Conservation (phyloP, 495 filamentous ascomycete genomes). For the Ascobolus immersus region DNA sequence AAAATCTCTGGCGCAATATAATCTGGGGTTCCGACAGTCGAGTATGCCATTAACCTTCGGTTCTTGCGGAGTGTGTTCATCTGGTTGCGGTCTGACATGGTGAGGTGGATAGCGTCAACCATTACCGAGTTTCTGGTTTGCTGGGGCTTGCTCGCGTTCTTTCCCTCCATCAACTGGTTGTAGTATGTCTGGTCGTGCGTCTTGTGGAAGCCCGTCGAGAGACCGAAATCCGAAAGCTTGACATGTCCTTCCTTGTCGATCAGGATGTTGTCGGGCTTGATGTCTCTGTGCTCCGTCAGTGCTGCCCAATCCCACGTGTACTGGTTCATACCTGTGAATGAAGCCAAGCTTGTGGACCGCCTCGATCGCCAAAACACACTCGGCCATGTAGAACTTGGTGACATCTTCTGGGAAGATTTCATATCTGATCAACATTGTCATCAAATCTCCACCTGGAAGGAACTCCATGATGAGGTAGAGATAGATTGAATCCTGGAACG, state of each 20-base stretch:
- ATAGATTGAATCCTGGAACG: slow-evolving; percentile 87
- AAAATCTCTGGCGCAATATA: slow-evolving; percentile 99
- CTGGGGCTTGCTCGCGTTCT: slow-evolving; percentile 33
- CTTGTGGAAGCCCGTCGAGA: slow-evolving; percentile 94
- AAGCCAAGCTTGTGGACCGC: slow-evolving; percentile 94
- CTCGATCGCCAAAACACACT: slow-evolving; percentile 91
- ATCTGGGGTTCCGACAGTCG: slow-evolving; percentile 91
- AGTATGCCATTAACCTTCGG: slow-evolving; percentile 82
- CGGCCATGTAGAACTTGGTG: slow-evolving; percentile 96
- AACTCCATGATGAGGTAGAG: slow-evolving; percentile 99
- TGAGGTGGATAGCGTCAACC: slow-evolving; percentile 92
- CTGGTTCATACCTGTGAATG: slow-evolving; percentile 76
- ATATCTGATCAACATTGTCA: slow-evolving; percentile 99
- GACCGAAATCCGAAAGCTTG: slow-evolving; percentile 93
- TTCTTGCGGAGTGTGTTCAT: slow-evolving; percentile 98
- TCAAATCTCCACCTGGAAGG: slow-evolving; percentile 87
- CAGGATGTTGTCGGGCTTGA: slow-evolving; percentile 97
- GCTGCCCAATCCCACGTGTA: too few relatives aligned
- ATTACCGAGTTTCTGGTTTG: slow-evolving; percentile 66
- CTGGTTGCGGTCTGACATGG: slow-evolving; percentile 82
- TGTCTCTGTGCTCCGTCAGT: slow-evolving; percentile 49
- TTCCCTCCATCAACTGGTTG: slow-evolving; percentile 64
- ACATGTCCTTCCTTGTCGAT: slow-evolving; percentile 88
- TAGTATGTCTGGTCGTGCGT: slow-evolving; percentile 97
- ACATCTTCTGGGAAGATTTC: slow-evolving; percentile 98